Evolutionary conservation across 192 early-diverging fungal genomes (phyloP), one percentile per base, ranked within the genome.

Genomic region (Gryganskiella cystojenkinii): DNA sequence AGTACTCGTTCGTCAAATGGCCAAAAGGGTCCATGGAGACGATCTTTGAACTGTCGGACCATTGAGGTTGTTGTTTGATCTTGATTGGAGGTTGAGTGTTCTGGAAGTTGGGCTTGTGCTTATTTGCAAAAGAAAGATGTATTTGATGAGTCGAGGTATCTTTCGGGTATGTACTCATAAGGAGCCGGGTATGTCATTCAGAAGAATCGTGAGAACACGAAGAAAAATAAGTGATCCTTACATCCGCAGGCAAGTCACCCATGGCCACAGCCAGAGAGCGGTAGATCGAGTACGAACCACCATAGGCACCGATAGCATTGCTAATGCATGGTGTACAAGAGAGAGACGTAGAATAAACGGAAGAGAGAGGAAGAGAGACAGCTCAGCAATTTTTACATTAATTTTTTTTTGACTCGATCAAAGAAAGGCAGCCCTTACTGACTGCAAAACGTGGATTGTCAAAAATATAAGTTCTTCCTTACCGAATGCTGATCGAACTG

Each of bases 281-380:
- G 80, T 96, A 98, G 51, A 96, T 89, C 65, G 91, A 94, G 79
- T 98, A 96, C 9, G 94, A 89, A 8, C 95, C 96, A 57, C 94
- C 95, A 79, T 95, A 92, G 2, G 96, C 96, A 53, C 96, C 96
- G 56, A 96, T 93, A n/a, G 96, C 96, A 84, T 98, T 98, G 71
- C 89, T 88, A 70, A 42, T 49, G 34, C 10, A 49, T 19, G 15
- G 37, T 25, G 31, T 61, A 19, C 6, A 37, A 52, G 5, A 10
- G 43, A 47, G 20, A 30, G 8, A 64, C n/a, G 20, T 51, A 14
- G 20, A 27, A n/a, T n/a, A n/a, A n/a, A n/a, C n/a, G n/a, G n/a
- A n/a, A n/a, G n/a, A n/a, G 7, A 40, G 37, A 40, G 37, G 37
- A 13, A 40, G 13, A 40, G 13, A 40, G 13, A 40, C 37, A 40